A percentile compares a stretch with the other conserved stretches of the same genome.
phyloP scores from a whole-genome alignment of 805 yeast species.

The Grigorovia yakushimaensis region DNA sequence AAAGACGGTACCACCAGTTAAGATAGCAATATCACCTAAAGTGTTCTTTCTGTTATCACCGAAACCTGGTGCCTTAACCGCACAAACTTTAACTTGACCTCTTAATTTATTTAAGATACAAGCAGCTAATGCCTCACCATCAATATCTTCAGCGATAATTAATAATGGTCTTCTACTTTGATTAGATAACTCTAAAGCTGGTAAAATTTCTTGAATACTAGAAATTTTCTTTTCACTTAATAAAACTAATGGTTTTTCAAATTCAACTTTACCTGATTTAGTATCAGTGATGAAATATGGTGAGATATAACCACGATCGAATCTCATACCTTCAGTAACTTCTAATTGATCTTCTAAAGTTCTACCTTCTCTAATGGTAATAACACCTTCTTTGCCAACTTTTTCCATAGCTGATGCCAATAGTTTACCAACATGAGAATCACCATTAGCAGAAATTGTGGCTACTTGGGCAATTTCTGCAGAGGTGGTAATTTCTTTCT shows the following conservation, averaged over 20 bases:
- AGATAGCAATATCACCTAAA: slow-evolving; percentile 87
- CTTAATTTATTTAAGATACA: slow-evolving; percentile 94
- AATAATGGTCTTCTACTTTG: slow-evolving; percentile 87
- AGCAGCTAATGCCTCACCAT: slow-evolving; percentile 98
- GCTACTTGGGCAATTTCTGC: slow-evolving; percentile 98
- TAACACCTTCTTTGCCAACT: slow-evolving; percentile 98
- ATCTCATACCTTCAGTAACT: slow-evolving; percentile 97
- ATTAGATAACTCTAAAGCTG: slow-evolving; percentile 87
- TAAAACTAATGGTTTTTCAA: slow-evolving; percentile 83
- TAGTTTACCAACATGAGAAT: slow-evolving; percentile 78
- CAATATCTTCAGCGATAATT: slow-evolving; percentile 90
- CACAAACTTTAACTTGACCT: slow-evolving; percentile 96
- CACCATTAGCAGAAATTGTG: slow-evolving; percentile 95
- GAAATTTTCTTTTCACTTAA: slow-evolving; percentile 89
- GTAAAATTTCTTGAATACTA: slow-evolving; percentile 81
- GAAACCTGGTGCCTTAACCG: slow-evolving; percentile 97
- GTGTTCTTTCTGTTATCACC: slow-evolving; percentile 98
- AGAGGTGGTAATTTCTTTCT: slow-evolving; percentile 85
- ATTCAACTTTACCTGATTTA: slow-evolving; percentile 87
- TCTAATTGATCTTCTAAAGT: slow-evolving; percentile 93
- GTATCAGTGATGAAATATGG: slow-evolving; percentile 95
- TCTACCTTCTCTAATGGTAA: slow-evolving; percentile 95
- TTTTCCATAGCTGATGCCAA: slow-evolving; percentile 96
- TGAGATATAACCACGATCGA: slow-evolving; percentile 93
- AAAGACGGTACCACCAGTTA: slow-evolving; percentile 78